Conservation (phyloP, 345 rosid species). For the Abelmoschus esculentus region DNA sequence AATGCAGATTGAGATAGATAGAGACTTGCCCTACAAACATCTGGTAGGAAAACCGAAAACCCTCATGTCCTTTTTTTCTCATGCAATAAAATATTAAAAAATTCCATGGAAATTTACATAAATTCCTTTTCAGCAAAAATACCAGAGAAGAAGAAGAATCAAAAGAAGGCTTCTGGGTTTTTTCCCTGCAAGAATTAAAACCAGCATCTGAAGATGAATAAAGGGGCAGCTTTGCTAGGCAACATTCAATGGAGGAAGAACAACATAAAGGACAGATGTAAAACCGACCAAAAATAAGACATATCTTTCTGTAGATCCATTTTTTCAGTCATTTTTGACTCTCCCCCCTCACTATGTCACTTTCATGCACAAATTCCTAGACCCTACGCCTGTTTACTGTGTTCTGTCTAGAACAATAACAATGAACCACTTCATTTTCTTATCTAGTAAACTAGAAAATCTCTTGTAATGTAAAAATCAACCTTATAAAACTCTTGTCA, state of each 20-base stretch:
- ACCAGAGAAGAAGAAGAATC: too few species aligned
- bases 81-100: not conserved
- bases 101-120: not conserved
- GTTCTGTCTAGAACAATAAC: not conserved
- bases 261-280: conserved; percentile 18
- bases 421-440: not conserved
- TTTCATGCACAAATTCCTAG: conserved; percentile 33
- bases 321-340: conserved; percentile 33
- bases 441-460: not conserved
- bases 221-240: conserved; percentile 12
- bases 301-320: conserved; percentile 33
- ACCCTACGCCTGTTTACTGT: conserved; percentile 7
- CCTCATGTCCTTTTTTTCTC: not conserved
- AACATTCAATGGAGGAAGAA: conserved; percentile 27
- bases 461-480: not conserved
- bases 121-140: too few species aligned
- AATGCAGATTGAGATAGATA: not conserved
- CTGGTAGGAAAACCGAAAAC: not conserved
- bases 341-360: conserved; percentile 6
- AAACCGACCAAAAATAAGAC: conserved; percentile 34
- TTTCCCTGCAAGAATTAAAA: not conserved
- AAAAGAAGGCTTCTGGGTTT: too few species aligned
- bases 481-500: not conserved
- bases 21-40: conserved; percentile 4
- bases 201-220: conserved; percentile 30